Evolutionary conservation across 75 land plant species (phyloP).

Genomic region (Azolla pinnata): DNA sequence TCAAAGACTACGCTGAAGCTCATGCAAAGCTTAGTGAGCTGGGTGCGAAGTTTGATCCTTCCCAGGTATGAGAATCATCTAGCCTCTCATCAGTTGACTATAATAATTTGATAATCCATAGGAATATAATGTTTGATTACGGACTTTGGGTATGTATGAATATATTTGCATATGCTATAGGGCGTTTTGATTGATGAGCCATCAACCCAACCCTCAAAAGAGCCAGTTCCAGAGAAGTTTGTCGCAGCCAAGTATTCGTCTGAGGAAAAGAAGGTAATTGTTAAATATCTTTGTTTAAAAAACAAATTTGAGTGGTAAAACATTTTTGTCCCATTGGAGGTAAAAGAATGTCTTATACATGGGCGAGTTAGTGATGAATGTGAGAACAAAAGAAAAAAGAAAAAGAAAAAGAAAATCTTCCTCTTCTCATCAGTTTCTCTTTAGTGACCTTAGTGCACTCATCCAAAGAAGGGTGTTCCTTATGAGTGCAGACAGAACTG

Average conservation of each 20-base stretch:
- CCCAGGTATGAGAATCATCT: constrained; percentile 67
- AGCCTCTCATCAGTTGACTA: no score
- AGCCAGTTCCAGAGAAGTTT: constrained; percentile 55
- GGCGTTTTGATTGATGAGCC: constrained; percentile 24
- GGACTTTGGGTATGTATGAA: not conserved
- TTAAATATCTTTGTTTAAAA: not conserved
- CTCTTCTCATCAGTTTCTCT: no score
- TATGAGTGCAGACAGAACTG: constrained; percentile 89
- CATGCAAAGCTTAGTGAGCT: constrained; percentile 95
- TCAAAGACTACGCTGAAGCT: constrained; percentile 92
- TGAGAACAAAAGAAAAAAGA: not conserved
- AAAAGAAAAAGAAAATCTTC: not conserved
- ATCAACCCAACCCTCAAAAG: constrained; percentile 5
- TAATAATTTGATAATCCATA: no score
- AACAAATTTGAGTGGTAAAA: no score
- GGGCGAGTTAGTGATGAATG: not conserved
- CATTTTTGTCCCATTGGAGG: not conserved
- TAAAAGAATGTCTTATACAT: not conserved
- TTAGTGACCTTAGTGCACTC: no score
- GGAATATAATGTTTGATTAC: not conserved
- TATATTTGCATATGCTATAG: not conserved
- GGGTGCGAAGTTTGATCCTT: constrained; percentile 95
- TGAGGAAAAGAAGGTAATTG: constrained; percentile 11
- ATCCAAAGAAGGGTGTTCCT: no score
- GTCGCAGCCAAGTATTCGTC: constrained; percentile 79